phyloP scores from a whole-genome alignment of 345 rosid genomes.

The Raphanus raphanistrum region DNA sequence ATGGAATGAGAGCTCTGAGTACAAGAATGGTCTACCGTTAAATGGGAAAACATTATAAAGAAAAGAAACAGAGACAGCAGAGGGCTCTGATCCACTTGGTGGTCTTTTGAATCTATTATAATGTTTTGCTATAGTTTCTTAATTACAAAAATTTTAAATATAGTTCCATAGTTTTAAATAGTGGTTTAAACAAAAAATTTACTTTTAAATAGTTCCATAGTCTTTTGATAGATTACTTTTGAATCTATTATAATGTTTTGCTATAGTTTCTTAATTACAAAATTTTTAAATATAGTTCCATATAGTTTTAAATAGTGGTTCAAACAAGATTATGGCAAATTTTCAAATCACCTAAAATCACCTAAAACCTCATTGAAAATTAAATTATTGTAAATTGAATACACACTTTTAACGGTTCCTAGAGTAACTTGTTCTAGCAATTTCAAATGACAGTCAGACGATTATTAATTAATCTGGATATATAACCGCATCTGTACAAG shows the following conservation, averaged over 20 bases:
- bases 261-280: background rate
- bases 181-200: background rate
- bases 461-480: background rate
- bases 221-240: too few relatives aligned
- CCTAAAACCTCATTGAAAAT: too few relatives aligned
- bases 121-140: background rate
- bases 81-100: too few relatives aligned
- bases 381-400: too few relatives aligned
- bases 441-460: background rate
- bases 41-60: too few relatives aligned
- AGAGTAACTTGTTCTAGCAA: background rate
- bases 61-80: too few relatives aligned
- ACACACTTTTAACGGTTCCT: background rate
- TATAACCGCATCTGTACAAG: constrained; percentile 23
- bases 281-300: background rate
- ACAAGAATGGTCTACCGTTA: too few relatives aligned
- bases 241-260: too few relatives aligned
- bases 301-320: background rate
- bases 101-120: too few relatives aligned
- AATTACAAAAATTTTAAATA: background rate
- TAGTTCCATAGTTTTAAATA: background rate
- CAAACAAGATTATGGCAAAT: background rate
- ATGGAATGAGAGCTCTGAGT: too few relatives aligned
- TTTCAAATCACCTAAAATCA: background rate
- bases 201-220: too few relatives aligned